A percentile compares a stretch with the other conserved stretches of the same genome.
These are phyloP conservation scores for Xylaria telfairii DNA, from an alignment of 495 filamentous ascomycete genomes.

Conservation along the genomic window DNA sequence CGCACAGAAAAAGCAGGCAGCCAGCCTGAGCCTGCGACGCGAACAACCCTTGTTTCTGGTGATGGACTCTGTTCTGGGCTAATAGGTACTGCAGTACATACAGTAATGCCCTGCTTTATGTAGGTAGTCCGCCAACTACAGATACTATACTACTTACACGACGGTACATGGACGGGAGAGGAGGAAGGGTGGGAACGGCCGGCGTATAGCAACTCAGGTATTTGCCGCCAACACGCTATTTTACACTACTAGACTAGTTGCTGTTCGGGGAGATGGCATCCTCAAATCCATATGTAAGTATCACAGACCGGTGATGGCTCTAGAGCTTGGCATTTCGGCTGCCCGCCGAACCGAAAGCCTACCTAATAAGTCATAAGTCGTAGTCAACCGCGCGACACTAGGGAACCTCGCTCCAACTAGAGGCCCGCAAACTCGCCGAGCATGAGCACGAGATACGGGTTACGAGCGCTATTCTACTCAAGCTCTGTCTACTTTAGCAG, in stretches of 20 bases:
- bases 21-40: slow-evolving; percentile 28
- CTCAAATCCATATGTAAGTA: neutral
- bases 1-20: slow-evolving; percentile 46
- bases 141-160: neutral
- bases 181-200: slow-evolving; percentile 14
- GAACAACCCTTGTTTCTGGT: slow-evolving; percentile 17
- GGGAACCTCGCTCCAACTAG: slow-evolving; percentile 23
- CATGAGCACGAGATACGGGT: neutral
- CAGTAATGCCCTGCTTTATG: slow-evolving; percentile 20
- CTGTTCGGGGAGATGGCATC: slow-evolving; percentile 7
- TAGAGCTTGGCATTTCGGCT: slow-evolving; percentile 16
- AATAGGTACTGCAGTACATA: slow-evolving; percentile 17
- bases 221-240: neutral
- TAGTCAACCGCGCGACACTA: slow-evolving; percentile 12
- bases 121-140: too few relatives aligned
- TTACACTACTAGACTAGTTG: neutral
- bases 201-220: slow-evolving; percentile 7
- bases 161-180: slow-evolving; percentile 13
- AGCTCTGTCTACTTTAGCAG: slow-evolving; percentile 6
- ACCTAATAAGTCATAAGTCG: slow-evolving; percentile 12
- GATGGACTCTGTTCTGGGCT: slow-evolving; percentile 23
- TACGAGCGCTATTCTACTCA: neutral
- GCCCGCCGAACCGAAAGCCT: slow-evolving; percentile 16
- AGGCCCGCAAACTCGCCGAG: slow-evolving; percentile 27
- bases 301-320: neutral